Evolutionary conservation across 1,284 basidiomycete species (phyloP), one percentile per base, ranked within the genome.

Genomic region (Flammula alnicola): DNA sequence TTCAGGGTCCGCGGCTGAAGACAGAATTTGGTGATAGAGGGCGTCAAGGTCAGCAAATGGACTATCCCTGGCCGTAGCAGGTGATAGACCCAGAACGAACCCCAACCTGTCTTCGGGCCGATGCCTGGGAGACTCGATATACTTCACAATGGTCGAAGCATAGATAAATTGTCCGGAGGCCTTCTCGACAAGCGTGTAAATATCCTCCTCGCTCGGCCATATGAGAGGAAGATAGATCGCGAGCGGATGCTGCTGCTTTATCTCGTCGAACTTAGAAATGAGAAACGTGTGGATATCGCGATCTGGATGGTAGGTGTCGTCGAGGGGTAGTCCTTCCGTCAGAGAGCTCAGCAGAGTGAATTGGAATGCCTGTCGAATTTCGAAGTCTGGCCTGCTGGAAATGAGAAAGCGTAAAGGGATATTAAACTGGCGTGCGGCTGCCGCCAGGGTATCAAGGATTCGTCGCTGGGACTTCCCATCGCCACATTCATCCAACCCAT

Each of bases 231-330:
- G 48, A n/a, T 45, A 40, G 12, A 16, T 10, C 23, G 26, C 53
- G 6, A 30, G 23, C 2, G 53, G 51, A 39, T 56, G 51, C 1
- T 6, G 23, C 16, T 23, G 23, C 10, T 40, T 48, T 14, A 55
- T 49, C 9, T 37, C 25, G 10, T 27, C 26, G n/a, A 55, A 53
- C 17, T 49, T 51, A 20, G 36, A 35, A 16, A 27, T 30, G 8
- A 56, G 41, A 40, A 44, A 59, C n/a, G 26, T 17, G 12, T 31
- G 23, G 25, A 59, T 55, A 40, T 59, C 58, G 1, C n/a, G 5
- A 3, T 3, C 17, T 6, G 52, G 32, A 3, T 40, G 30, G 32
- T 48, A 55, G 8, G 44, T 36, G 12, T 54, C 38, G 7, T 51
- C 42, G 10, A 45, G 44, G 7, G 44, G 27, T 10, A 51, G 10